Base-by-base conservation (phyloP, 495 filamentous ascomycete species). In the Penicillium goetzii region DNA sequence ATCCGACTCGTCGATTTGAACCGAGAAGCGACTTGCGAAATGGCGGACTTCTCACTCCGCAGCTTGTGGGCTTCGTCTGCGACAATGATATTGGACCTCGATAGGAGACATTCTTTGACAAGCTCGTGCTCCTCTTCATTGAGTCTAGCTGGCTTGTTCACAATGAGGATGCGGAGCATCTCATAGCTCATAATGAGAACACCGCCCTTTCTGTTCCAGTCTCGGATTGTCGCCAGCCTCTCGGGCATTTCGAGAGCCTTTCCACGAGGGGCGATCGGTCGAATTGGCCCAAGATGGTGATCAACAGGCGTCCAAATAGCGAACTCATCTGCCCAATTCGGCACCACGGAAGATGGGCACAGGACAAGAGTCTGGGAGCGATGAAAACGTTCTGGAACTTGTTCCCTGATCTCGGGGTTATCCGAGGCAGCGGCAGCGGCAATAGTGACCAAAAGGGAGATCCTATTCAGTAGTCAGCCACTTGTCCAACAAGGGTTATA, bases 61-160 rank as follows among this genome's bases (percentile, higher is more conserved):
- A 97, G 73, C 26, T 72, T 80, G 67, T 98, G 93, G 0, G 93
- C 93, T 72, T 98, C 93, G 66, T 98, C 93, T 1, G 89, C 89
- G 15, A 97, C 76, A n/a, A 97, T 87, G 43, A 97, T 85, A 55
- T 84, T 90, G 0, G 92, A 88, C 0, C 80, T 75, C 25, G 85
- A 63, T 0, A 85, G 64, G n/a, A 94, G 73, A 41, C 83, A 76
- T 7, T 80, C 64, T 21, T 74, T 75, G 8, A 86, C 62, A 21
- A 56, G 54, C 3, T 68, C 53, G 60, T 84, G 80, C 25, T 79
- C 57, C 6, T 76, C 64, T 3, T 75, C 74, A 17, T 67, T 32
- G 0, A 84, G 66, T 21, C 60, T 60, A 5, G 60, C 66, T 43
- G 64, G 59, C 49, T 76, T 79, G 55, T 81, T 81, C 6, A 64